Base-by-base conservation (phyloP, 768 basidiomycete genomes). In the Hygrophorus pudorinus region DNA sequence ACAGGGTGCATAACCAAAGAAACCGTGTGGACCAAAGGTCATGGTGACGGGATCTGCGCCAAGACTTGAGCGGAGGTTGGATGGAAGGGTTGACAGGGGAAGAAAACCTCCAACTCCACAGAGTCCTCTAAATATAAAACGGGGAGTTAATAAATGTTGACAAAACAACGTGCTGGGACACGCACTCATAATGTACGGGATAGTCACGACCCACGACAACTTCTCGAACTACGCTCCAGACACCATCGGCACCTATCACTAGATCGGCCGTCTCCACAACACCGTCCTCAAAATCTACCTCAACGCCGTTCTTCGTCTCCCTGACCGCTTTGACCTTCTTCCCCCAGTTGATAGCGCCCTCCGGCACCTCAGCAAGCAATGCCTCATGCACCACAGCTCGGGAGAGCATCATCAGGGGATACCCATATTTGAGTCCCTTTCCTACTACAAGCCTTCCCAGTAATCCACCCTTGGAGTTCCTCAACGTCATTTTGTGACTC, bases 241-340 rank as follows among this genome's bases (percentile, higher is more conserved):
- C 60, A 2, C 66, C 67, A 48, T 68, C 66, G 0, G 67, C 67
- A 7, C 68, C 68, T 29, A 68, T 61, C 30, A 70, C 58, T 4
- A 68, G 50, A 45, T 68, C 65, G 1, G 59, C 64, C 16, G 36
- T 48, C 39, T 66, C 65, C 18, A 51, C 51, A 1, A 52, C 55
- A 2, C 65, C 65, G 44, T 67, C 55, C 10, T 55, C 53, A 31
- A 63, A 64, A 11, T 37, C 45, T 13, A 64, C 53, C 16, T 51
- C 36, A 8, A 59, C 59, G 4, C 54, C 59, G 27, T 57, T 50
- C 0, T 51, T 46, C 6, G 41, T 53, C 37, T 65, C 62, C n/a
- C 53, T 47, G 13, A 64, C 58, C 2, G 46, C 54, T 38, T 41
- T 45, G 9, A 64, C 59, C 36, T 47, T 59, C 32, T 47, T 59